A percentile compares a stretch with the other conserved stretches of the same genome.
phyloP scores from a whole-genome alignment of 2,329 filamentous ascomycete genomes.

The Fusarium tjaetaba region DNA sequence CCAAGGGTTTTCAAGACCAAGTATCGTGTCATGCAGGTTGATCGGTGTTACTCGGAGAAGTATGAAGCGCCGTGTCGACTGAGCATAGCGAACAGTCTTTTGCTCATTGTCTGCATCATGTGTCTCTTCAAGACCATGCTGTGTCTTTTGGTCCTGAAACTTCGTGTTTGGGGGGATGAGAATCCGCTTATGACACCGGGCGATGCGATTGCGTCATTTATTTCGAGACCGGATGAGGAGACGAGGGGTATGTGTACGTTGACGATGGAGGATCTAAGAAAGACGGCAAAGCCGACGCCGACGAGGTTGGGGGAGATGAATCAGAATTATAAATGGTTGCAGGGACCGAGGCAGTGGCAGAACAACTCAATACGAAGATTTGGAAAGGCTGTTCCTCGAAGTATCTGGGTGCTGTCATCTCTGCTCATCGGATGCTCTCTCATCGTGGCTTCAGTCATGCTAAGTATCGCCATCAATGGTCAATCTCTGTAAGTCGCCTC shows the following conservation, averaged over 20 bases:
- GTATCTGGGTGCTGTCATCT: slow-evolving; percentile 19
- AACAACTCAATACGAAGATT: background rate
- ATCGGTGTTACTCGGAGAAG: slow-evolving; percentile 21
- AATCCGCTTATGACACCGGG: slow-evolving; percentile 28
- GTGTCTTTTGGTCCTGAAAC: slow-evolving; percentile 7
- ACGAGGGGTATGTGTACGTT: slow-evolving; percentile 27
- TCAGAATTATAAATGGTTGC: background rate
- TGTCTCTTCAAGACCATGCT: slow-evolving; percentile 21
- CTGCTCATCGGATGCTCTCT: slow-evolving; percentile 23
- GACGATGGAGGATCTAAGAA: slow-evolving; percentile 8
- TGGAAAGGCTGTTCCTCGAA: slow-evolving; percentile 17
- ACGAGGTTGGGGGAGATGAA: background rate
- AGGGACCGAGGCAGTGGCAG: slow-evolving; percentile 19
- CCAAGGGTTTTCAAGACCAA: background rate
- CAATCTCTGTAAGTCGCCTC: slow-evolving; percentile 7
- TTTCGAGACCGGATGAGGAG: slow-evolving; percentile 15
- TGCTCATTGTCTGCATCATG: slow-evolving; percentile 25
- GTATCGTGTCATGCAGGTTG: slow-evolving; percentile 9
- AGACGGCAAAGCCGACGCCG: background rate
- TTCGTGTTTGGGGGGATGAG: slow-evolving; percentile 18
- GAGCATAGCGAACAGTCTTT: slow-evolving; percentile 24
- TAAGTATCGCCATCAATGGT: background rate
- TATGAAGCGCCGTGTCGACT: slow-evolving; percentile 15
- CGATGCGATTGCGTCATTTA: slow-evolving; percentile 34
- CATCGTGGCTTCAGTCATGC: slow-evolving; percentile 3